Percentiles rank a stretch among this genome's conserved stretches.
phyloP scores from a whole-genome alignment of 345 rosid genomes.

The Atalantia buxifolia region DNA sequence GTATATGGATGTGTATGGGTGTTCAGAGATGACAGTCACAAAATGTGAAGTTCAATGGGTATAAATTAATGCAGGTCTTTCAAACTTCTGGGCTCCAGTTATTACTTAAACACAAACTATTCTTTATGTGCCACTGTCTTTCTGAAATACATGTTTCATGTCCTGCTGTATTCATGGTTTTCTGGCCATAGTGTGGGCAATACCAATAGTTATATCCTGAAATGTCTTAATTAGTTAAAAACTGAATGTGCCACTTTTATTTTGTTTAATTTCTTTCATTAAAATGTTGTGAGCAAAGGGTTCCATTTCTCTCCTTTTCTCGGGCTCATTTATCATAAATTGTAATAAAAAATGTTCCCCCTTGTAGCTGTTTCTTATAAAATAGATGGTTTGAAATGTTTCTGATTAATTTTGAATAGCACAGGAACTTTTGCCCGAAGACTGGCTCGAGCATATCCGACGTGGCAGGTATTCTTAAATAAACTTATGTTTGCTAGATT shows the following conservation, averaged over 20 bases:
- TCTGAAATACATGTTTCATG: background rate
- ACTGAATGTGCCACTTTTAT: background rate
- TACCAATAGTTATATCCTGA: background rate
- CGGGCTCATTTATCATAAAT: background rate
- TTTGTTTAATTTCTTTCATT: background rate
- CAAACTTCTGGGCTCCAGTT: background rate
- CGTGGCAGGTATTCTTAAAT: constrained; percentile 71
- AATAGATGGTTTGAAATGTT: background rate
- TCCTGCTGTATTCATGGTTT: background rate
- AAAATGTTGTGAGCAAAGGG: background rate
- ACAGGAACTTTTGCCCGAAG: constrained; percentile 86
- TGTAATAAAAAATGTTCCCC: background rate
- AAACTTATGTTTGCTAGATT: constrained; percentile 1
- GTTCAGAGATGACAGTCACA: background rate
- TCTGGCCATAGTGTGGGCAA: background rate
- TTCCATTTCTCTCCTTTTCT: background rate
- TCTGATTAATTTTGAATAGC: background rate
- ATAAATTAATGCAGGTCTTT: background rate
- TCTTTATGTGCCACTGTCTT: background rate
- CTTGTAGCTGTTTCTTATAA: background rate
- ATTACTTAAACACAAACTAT: background rate
- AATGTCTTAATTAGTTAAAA: background rate
- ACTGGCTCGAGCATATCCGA: constrained; percentile 77
- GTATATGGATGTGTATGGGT: background rate
- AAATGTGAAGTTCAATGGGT: background rate